Evolutionary conservation across 441 rosid species (phyloP).

Genomic region (Corymbia calophylla): DNA sequence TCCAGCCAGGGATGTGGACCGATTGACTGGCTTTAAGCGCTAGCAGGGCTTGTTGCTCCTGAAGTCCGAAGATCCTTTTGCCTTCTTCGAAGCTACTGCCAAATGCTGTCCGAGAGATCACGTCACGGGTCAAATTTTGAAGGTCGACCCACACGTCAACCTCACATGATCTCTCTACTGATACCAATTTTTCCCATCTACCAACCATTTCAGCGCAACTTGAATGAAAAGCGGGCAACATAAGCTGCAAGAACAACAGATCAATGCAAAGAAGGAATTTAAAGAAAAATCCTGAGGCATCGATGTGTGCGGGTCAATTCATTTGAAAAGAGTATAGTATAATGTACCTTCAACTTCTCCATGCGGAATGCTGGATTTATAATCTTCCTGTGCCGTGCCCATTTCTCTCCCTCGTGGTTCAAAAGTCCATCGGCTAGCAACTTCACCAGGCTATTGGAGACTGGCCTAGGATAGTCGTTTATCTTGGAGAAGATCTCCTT

Average conservation of each 20-base stretch:
- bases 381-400: constrained; percentile 18
- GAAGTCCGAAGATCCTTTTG: constrained; percentile 26
- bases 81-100: constrained; percentile 49
- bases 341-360: constrained; percentile 17
- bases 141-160: constrained; percentile 28
- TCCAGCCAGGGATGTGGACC: constrained; percentile 28
- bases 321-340: too few species aligned
- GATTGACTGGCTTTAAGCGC: background rate
- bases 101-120: constrained; percentile 32
- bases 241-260: constrained; percentile 10
- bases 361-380: constrained; percentile 17
- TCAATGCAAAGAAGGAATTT: background rate
- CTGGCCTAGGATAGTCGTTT: background rate
- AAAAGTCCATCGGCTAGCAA: background rate
- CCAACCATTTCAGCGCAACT: constrained; percentile 21
- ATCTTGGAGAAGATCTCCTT: too few species aligned
- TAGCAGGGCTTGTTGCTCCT: constrained; percentile 14
- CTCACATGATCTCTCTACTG: constrained; percentile 9
- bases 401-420: constrained; percentile 9
- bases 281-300: background rate
- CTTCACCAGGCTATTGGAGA: background rate
- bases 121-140: constrained; percentile 24
- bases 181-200: constrained; percentile 22
- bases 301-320: too few species aligned
- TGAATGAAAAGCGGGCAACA: constrained; percentile 19